Percentiles rank a stretch among this genome's conserved stretches.
Conservation (phyloP, 257 asterid species). For the Plantago ovata region DNA sequence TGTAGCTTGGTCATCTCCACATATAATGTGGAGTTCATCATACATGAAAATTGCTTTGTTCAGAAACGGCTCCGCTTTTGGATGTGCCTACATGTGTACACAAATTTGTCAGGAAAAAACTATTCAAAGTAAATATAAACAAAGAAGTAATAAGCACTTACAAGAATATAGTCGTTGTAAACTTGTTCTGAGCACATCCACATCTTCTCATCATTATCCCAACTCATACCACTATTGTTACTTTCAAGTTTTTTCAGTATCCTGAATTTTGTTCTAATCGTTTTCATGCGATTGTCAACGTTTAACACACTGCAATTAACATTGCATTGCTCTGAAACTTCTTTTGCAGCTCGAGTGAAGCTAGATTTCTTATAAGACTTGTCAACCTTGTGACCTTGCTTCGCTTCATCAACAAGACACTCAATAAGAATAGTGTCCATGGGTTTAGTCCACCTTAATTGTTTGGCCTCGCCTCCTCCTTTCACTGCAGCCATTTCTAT, state of each 20-base stretch:
- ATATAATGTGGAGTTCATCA: neutral
- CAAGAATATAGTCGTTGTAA: neutral
- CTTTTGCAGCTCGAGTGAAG: neutral
- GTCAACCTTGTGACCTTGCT: too few relatives aligned
- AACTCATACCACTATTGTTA: neutral
- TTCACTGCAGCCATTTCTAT: neutral
- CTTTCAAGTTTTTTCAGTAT: neutral
- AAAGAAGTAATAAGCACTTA: neutral
- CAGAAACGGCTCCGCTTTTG: too few relatives aligned
- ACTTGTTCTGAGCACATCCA: neutral
- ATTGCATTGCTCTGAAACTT: neutral
- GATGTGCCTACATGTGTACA: too few relatives aligned
- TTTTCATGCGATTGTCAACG: neutral
- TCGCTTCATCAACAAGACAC: neutral
- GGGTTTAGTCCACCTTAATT: neutral
- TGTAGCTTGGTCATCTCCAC: neutral
- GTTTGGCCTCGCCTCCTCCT: neutral
- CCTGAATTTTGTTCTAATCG: neutral
- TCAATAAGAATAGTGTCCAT: neutral
- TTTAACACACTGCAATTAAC: neutral
- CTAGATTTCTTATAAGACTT: neutral
- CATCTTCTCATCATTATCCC: neutral
- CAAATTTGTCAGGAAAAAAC: too few relatives aligned
- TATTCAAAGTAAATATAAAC: too few relatives aligned
- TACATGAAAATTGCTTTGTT: too few relatives aligned